These are phyloP conservation scores for Hypoxylon crocopeplum DNA, from an alignment of 495 filamentous ascomycete genomes.

Conservation along the genomic window DNA sequence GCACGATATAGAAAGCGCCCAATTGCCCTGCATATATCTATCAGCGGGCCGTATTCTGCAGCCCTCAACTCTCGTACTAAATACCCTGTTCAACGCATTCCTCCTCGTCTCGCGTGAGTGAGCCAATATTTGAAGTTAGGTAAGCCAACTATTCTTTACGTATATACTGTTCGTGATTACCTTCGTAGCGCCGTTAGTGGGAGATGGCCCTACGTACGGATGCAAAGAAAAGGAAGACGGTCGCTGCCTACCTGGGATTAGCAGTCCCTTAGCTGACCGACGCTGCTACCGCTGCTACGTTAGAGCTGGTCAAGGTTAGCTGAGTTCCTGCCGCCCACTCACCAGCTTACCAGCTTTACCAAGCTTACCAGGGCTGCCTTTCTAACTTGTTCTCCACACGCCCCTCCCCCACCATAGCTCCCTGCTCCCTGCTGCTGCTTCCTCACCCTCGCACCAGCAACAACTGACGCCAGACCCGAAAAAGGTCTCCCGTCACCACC, in stretches of 20 bases:
- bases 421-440: no score
- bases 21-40: conserved; percentile 38
- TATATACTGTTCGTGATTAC: no score
- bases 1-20: conserved; percentile 1
- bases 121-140: no score
- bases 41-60: background rate
- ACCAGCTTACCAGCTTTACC: background rate
- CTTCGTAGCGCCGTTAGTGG: no score
- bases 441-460: conserved; percentile 18
- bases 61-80: background rate
- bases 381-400: conserved; percentile 28
- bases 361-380: conserved; percentile 24
- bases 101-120: no score
- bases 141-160: no score
- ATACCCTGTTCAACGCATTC: background rate
- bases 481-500: conserved; percentile 18
- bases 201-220: background rate
- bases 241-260: conserved; percentile 10
- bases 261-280: background rate
- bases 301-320: conserved; percentile 4
- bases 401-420: conserved; percentile 39
- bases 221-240: conserved; percentile 1
- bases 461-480: conserved; percentile 30
- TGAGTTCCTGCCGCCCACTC: conserved; percentile 15
- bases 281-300: conserved; percentile 3